Conservation (phyloP, 352 stramenopile genomes). For the Phytophthora tubulina region DNA sequence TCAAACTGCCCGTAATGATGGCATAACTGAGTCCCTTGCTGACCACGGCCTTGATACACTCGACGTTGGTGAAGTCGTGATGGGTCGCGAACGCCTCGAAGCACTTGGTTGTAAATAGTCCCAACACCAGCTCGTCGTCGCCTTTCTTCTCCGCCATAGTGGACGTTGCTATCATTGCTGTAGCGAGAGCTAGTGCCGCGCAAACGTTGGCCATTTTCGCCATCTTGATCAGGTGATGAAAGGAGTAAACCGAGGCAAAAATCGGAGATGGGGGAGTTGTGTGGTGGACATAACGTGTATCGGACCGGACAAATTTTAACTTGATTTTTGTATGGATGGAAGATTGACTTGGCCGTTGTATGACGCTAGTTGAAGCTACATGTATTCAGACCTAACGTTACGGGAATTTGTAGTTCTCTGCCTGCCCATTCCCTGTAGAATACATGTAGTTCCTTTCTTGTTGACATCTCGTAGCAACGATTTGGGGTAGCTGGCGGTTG, state of each 20-base stretch:
- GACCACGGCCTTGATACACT: constrained; percentile 85
- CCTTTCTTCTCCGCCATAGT: constrained; percentile 23
- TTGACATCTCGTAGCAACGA: too few relatives aligned
- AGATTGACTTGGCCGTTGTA: constrained; percentile 15
- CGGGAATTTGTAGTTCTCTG: too few relatives aligned
- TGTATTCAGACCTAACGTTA: too few relatives aligned
- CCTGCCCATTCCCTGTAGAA: too few relatives aligned
- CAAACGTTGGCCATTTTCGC: constrained; percentile 28
- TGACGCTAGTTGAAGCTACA: constrained; percentile 24
- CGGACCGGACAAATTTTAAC: background rate
- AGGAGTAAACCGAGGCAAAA: background rate
- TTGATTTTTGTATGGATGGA: background rate
- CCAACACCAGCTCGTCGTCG: constrained; percentile 67
- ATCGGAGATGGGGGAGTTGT: background rate
- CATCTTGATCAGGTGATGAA: constrained; percentile 9
- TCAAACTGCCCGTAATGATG: constrained; percentile 87
- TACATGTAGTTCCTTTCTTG: too few relatives aligned
- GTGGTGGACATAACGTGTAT: constrained; percentile 13
- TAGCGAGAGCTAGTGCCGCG: constrained; percentile 20
- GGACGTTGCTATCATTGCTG: constrained; percentile 22
- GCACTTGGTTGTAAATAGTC: constrained; percentile 79
- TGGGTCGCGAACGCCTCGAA: constrained; percentile 85
- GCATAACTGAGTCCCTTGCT: constrained; percentile 89
- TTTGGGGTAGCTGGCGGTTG: background rate
- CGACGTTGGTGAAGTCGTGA: constrained; percentile 85